Base-by-base conservation (phyloP, 225 moss, liverwort and hornwort genomes). In the Antitrichia curtipendula region DNA sequence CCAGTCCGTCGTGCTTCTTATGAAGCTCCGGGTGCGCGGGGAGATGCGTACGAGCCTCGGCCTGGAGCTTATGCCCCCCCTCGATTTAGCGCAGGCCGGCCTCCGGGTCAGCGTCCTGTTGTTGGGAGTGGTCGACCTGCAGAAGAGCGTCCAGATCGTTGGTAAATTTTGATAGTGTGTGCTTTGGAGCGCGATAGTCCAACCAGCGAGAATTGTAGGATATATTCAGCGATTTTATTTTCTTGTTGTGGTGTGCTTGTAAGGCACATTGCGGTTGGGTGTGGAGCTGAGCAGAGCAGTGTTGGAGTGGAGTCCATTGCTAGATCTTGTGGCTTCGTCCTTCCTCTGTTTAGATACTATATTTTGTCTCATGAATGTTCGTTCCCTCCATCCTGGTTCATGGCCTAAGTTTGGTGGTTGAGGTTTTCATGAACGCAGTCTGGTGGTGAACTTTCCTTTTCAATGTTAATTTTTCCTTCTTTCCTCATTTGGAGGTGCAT, bases 91-190 rank as follows among this genome's bases (percentile, higher is more conserved):
- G 90, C 70, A 53, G 32, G 82, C 58, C 91, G 92, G 27, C 88
- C 88, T 59, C 32, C 75, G 13, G 94, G 92, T 7, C 91, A 85
- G 82, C 94, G 92, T 78, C 91, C 94, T 34, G 66, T 69, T 41
- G 83, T 86, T 64, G 93, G 91, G 11, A 79, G 89, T 40, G 90
- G 88, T 56, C 89, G 92, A 64, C 92, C 92, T 79, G 86, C 90
- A 9, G 94, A 92, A 34, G 92, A 94, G 79, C 92, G 90, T 88
- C 88, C 84, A 34, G 92, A 92, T 71, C 92, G 92, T 65, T 94
- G 94, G 94, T 81, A 90, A 81, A 91, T 90, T 90, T 91, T 88
- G 93, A 66, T 83, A 74, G 72, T 40, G 76, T 53, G 61, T 62
- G 87, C 47, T 74, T 61, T 43, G 53, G 80, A 91, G 89, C 63